Evolutionary conservation across 106 monocot species (phyloP).

Genomic region (Agapanthus africanus): DNA sequence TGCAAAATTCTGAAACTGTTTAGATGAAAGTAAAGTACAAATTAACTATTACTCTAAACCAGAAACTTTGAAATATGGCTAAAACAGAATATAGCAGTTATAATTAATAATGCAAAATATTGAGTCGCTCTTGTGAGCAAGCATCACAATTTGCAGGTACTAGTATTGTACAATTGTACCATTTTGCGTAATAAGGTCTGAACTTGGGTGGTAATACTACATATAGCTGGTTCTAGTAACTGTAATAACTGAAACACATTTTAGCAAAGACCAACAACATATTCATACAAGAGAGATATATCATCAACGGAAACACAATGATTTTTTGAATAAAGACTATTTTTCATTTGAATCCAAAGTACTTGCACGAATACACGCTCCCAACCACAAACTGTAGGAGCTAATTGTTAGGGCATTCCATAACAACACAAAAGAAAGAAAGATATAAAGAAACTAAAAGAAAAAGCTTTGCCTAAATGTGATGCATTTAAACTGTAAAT

Average conservation of each 20-base stretch:
- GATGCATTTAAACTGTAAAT: neutral
- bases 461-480: neutral
- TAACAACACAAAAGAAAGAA: too few species aligned
- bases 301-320: neutral
- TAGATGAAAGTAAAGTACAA: neutral
- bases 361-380: too few species aligned
- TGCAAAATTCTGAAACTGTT: slow-evolving; percentile 17
- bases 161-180: neutral
- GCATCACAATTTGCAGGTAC: neutral
- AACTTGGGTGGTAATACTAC: neutral
- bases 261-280: neutral
- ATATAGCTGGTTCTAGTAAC: neutral
- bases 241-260: neutral
- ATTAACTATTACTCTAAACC: neutral
- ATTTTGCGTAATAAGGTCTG: neutral
- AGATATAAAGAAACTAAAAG: too few species aligned
- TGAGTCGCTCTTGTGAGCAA: neutral
- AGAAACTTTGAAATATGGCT: neutral
- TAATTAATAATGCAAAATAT: neutral
- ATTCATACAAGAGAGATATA: neutral
- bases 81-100: neutral
- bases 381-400: too few species aligned
- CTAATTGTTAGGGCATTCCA: neutral
- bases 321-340: neutral
- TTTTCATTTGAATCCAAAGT: too few species aligned